phyloP scores from a whole-genome alignment of 176 grass and related monocot genomes.

The Avena sativa region DNA sequence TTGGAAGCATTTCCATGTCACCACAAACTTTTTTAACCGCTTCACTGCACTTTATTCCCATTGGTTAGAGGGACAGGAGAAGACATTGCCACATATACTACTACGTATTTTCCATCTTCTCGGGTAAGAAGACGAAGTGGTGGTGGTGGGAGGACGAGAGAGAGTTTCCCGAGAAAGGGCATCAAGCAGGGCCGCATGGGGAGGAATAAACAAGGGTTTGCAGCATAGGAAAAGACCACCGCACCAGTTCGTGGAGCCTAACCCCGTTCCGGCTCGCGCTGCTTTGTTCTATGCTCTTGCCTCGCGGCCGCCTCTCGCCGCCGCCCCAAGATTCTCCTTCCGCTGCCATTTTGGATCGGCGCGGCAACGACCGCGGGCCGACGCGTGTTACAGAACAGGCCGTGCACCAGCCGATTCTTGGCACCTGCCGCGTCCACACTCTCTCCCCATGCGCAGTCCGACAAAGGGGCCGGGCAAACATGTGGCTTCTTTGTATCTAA shows the following conservation, averaged over 20 bases:
- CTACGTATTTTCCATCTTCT: neutral
- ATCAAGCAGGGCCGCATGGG: slow-evolving; percentile 28
- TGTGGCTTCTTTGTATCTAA: no score
- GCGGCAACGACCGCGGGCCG: slow-evolving; percentile 35
- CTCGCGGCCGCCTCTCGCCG: neutral
- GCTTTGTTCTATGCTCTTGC: neutral
- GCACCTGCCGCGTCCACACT: slow-evolving; percentile 36
- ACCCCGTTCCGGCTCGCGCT: neutral
- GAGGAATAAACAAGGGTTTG: slow-evolving; percentile 44
- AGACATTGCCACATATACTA: neutral
- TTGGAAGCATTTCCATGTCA: slow-evolving; percentile 40
- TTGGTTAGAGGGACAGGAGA: slow-evolving; percentile 14
- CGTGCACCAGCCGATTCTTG: slow-evolving; percentile 46
- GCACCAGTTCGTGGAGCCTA: slow-evolving; percentile 13
- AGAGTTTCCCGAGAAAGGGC: slow-evolving; percentile 6
- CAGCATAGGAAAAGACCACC: slow-evolving; percentile 66
- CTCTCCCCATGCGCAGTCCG: no score
- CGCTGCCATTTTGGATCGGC: slow-evolving; percentile 33
- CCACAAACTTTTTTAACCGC: slow-evolving; percentile 9
- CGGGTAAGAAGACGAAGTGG: slow-evolving; percentile 26
- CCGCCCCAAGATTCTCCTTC: slow-evolving; percentile 27
- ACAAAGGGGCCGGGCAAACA: no score
- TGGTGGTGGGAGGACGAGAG: neutral
- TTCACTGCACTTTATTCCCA: neutral
- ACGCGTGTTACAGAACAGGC: slow-evolving; percentile 48